A percentile compares a stretch with the other conserved stretches of the same genome.
Evolutionary conservation across 2,329 filamentous ascomycete species (phyloP).

Genomic region (Pseudogymnoascus sp.): DNA sequence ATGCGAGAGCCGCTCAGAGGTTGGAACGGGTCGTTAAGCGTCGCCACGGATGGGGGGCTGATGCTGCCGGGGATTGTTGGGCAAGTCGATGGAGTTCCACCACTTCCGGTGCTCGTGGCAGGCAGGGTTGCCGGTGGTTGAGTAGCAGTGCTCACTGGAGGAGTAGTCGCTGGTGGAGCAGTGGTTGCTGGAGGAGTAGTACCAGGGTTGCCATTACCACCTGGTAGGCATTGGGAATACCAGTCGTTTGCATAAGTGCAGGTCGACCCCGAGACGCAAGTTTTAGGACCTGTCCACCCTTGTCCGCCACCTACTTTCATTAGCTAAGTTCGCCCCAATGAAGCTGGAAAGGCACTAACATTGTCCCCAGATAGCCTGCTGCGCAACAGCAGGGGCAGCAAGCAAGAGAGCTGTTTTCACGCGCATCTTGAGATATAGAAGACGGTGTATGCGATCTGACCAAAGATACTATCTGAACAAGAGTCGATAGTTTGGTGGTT

Average conservation of each 20-base stretch:
- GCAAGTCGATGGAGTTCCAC: neutral
- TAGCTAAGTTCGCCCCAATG: neutral
- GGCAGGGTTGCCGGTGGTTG: neutral
- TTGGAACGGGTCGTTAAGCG: conserved; percentile 39
- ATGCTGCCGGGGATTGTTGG: conserved; percentile 14
- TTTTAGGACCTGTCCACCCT: conserved; percentile 18
- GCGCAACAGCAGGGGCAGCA: neutral
- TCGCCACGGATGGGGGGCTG: conserved; percentile 15
- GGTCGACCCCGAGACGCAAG: conserved; percentile 18
- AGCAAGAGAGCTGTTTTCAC: neutral
- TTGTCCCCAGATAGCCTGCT: neutral
- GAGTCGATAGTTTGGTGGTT: neutral
- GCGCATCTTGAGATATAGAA: neutral
- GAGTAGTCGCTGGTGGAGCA: neutral
- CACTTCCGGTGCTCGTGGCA: neutral
- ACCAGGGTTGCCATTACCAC: neutral
- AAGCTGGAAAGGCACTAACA: neutral
- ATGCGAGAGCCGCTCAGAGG: conserved; percentile 37
- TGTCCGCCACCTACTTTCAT: conserved; percentile 11
- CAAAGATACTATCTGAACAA: neutral
- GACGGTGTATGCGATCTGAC: neutral
- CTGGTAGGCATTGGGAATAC: conserved; percentile 23
- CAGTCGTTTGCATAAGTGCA: conserved; percentile 19
- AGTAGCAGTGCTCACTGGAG: neutral
- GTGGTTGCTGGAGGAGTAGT: neutral